Base-by-base conservation (phyloP, 306 rosid genomes). In the Abrus pulchellus region DNA sequence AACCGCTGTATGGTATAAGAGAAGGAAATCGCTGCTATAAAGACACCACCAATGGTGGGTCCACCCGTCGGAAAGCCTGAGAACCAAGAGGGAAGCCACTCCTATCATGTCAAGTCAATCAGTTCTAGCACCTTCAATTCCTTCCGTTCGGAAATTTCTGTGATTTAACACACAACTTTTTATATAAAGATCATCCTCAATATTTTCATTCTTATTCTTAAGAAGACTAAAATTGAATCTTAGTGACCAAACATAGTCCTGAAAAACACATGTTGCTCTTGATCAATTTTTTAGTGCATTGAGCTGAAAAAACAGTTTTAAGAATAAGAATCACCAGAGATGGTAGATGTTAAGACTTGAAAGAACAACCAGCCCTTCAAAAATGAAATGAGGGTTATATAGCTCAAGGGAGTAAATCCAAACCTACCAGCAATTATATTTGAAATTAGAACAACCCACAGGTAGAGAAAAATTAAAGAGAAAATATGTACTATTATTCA, bases 401-500 rank as follows among this genome's bases (percentile, higher is more conserved):
- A 29, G 13, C 44, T 43, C n/a, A 57, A 13, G 8, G 43, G 72
- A 34, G 20, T 49, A 49, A 38, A 63, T 76, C 50, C 38, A 76
- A 76, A 49, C 63, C 36, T 20, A 36, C 72, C 50, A 33, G n/a
- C n/a, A n/a, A 38, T 75, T 59, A 33, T 27, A 75, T 49, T 61
- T 10, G 38, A 62, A 61, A 12, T 33, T 48, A 48, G 5, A 34
- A 62, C 8, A n/a, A 14, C 34, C 7, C 3, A 4, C 56, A 9
- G 20, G 3, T 34, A 48, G 48, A 10, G 20, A 9, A 38, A 62
- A 63, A 20, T 36, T 34, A 10, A 69, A 48, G 80, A 76, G 80
- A 76, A 76, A 49, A 76, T 49, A 63, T 76, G 29, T 50, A 49
- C 40, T 63, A 64, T 63, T 76, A 33, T 63, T 76, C 34, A 63